phyloP scores from a whole-genome alignment of 2,329 filamentous ascomycete genomes.

The Teratosphaeria gauchensis region DNA sequence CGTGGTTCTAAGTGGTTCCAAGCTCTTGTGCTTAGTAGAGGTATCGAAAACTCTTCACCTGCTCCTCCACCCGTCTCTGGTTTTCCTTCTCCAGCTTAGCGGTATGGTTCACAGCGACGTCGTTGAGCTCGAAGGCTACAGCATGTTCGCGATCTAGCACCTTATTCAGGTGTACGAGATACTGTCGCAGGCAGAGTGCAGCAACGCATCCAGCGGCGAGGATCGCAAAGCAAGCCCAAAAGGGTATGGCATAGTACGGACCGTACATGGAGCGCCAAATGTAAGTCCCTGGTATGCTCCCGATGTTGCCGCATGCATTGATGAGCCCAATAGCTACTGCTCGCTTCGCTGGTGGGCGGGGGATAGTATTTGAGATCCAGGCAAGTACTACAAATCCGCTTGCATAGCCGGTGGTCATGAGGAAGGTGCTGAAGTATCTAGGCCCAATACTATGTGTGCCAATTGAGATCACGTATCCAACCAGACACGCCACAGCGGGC shows the following conservation, averaged over 20 bases:
- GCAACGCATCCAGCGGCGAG: constrained; percentile 2
- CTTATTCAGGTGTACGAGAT: not conserved
- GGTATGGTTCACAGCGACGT: not conserved
- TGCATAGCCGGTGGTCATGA: constrained; percentile 8
- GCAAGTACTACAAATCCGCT: not conserved
- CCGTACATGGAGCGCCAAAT: constrained; percentile 3
- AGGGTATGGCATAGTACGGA: constrained; percentile 3
- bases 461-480: constrained; percentile 8
- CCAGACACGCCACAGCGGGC: constrained; percentile 17
- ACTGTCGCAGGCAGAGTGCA: not conserved
- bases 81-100: constrained; percentile 1
- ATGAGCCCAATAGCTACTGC: constrained; percentile 21
- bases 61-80: not conserved
- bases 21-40: not conserved
- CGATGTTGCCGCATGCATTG: constrained; percentile 15
- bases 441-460: constrained; percentile 10
- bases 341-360: constrained; percentile 18
- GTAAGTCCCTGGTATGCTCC: constrained; percentile 5
- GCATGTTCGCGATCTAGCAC: not conserved
- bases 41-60: constrained; percentile 2
- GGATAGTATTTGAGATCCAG: constrained; percentile 38
- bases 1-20: no score
- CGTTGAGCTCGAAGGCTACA: constrained; percentile 1
- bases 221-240: constrained; percentile 5
- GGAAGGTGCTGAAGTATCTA: constrained; percentile 10